These are phyloP conservation scores for Zoysia matrella DNA, from an alignment of 202 grass and related monocot genomes.

Conservation along the genomic window DNA sequence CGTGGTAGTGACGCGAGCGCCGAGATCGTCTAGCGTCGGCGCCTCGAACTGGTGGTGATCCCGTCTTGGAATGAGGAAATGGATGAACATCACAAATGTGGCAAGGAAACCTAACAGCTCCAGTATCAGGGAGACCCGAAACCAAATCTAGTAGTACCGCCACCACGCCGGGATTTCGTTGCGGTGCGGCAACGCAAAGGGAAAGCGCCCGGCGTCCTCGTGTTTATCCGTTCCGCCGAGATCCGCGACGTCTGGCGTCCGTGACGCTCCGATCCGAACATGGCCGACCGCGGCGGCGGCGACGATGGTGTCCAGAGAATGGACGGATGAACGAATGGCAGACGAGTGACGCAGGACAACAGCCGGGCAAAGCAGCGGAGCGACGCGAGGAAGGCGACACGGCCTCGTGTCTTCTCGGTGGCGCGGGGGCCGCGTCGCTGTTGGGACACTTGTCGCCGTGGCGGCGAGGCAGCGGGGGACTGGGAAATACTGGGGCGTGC, in stretches of 20 bases:
- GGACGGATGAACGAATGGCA: not conserved
- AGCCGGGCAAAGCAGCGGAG: not conserved
- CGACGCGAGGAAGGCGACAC: not conserved
- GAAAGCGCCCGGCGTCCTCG: not conserved
- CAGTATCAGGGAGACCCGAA: not conserved
- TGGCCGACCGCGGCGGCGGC: constrained; percentile 3
- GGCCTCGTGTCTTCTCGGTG: not conserved
- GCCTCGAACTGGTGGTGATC: too few relatives aligned
- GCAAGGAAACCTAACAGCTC: not conserved
- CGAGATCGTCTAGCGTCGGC: too few relatives aligned
- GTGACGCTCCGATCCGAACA: not conserved
- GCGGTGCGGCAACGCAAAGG: too few relatives aligned
- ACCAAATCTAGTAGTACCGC: too few relatives aligned
- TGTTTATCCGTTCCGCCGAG: constrained; percentile 29
- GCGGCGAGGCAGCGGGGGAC: not conserved
- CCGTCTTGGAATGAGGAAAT: too few relatives aligned
- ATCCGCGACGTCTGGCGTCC: too few relatives aligned
- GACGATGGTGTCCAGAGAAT: not conserved
- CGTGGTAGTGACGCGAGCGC: too few relatives aligned
- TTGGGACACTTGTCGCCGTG: constrained; percentile 53
- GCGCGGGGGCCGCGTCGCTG: constrained; percentile 10
- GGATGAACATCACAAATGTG: not conserved
- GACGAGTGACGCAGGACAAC: not conserved
- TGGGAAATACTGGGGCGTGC: not conserved
- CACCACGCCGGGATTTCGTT: too few relatives aligned